Conservation (phyloP, 2,329 filamentous ascomycete genomes). For the Paecilomyces sp. region DNA sequence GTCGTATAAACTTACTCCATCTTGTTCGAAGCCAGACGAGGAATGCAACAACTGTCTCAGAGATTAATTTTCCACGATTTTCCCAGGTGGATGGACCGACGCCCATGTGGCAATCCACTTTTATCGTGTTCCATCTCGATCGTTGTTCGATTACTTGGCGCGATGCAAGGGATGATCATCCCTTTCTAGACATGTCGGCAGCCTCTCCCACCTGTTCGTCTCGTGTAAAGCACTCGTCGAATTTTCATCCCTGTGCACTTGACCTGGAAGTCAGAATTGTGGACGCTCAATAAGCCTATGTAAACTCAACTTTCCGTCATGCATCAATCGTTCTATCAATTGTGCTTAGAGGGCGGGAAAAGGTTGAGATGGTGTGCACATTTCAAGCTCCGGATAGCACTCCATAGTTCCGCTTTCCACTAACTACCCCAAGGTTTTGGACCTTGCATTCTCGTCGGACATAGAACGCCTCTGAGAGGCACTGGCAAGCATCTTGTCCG, state of each 20-base stretch:
- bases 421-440: background rate
- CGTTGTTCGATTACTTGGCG: background rate
- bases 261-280: background rate
- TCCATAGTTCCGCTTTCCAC: too few relatives aligned
- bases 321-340: too few relatives aligned
- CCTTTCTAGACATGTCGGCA: background rate
- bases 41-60: background rate
- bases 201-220: background rate
- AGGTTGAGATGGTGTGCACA: too few relatives aligned
- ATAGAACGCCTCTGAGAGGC: background rate
- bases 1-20: background rate
- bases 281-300: background rate
- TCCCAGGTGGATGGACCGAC: background rate
- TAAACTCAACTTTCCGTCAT: background rate
- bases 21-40: background rate
- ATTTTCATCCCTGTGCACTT: background rate
- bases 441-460: background rate
- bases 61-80: background rate
- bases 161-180: background rate
- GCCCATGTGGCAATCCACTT: background rate
- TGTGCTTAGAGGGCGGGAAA: too few relatives aligned
- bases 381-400: too few relatives aligned
- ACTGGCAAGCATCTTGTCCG: background rate
- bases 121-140: background rate
- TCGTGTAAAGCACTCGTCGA: background rate